Evolutionary conservation across 306 rosid genomes (phyloP).

Genomic region (Lithocarpus polystachyus): DNA sequence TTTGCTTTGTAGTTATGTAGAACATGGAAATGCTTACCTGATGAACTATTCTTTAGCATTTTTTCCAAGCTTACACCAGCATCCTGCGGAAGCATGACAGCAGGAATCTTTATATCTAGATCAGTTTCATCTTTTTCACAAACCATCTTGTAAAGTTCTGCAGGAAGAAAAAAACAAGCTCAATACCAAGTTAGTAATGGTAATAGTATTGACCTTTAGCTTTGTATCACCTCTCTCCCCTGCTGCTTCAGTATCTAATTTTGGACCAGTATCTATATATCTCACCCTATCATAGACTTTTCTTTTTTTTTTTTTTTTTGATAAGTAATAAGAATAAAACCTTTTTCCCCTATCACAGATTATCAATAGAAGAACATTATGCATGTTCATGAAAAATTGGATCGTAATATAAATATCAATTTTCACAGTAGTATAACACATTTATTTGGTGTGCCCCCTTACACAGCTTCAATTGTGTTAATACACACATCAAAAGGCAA

Average conservation of each 20-base stretch:
- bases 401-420: background rate
- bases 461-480: background rate
- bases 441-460: background rate
- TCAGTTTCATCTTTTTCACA: conserved; percentile 82
- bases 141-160: conserved; percentile 99
- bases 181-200: conserved; percentile 12
- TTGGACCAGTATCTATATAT: background rate
- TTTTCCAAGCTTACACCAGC: conserved; percentile 80
- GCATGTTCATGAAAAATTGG: background rate
- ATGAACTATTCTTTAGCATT: conserved; percentile 54
- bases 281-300: too few relatives aligned
- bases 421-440: background rate
- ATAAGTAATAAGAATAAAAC: too few relatives aligned
- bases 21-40: conserved; percentile 37
- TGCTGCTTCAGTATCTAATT: background rate
- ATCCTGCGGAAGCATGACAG: conserved; percentile 88
- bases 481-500: background rate
- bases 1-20: conserved; percentile 10
- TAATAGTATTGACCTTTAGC: background rate
- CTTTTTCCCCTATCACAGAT: background rate
- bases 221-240: background rate
- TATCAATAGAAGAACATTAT: background rate
- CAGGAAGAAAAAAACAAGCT: conserved; percentile 25
- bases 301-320: too few relatives aligned
- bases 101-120: conserved; percentile 77